phyloP scores from a whole-genome alignment of 345 rosid species.

The Fremontodendron californicum region DNA sequence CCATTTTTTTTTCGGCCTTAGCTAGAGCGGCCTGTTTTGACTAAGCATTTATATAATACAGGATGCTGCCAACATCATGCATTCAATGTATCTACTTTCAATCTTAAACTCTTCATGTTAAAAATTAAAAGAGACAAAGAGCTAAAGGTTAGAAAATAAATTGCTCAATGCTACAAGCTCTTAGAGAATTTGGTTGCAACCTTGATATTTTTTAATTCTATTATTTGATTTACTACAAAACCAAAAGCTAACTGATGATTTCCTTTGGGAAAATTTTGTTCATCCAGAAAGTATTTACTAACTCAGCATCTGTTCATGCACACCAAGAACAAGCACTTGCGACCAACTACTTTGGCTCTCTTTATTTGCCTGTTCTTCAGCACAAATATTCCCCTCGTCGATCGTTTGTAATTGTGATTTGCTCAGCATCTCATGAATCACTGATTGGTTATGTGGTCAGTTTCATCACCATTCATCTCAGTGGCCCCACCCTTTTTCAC shows the following conservation, averaged over 20 bases:
- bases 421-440: not conserved
- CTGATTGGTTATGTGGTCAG: not conserved
- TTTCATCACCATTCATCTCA: not conserved
- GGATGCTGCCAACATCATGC: not conserved
- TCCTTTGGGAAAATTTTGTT: not conserved
- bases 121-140: not conserved
- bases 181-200: not conserved
- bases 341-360: constrained; percentile 8
- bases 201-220: not conserved
- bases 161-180: not conserved
- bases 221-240: not conserved
- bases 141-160: not conserved
- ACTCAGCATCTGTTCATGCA: not conserved
- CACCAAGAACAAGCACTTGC: not conserved
- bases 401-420: not conserved
- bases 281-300: not conserved
- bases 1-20: no score
- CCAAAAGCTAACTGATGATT: not conserved
- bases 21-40: constrained; percentile 1
- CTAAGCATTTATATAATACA: not conserved
- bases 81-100: constrained; percentile 5
- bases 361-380: not conserved
- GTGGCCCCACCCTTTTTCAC: not conserved
- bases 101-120: not conserved
- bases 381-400: not conserved